Conservation (phyloP, 1,284 basidiomycete species). For the Tylopilus sp. region DNA sequence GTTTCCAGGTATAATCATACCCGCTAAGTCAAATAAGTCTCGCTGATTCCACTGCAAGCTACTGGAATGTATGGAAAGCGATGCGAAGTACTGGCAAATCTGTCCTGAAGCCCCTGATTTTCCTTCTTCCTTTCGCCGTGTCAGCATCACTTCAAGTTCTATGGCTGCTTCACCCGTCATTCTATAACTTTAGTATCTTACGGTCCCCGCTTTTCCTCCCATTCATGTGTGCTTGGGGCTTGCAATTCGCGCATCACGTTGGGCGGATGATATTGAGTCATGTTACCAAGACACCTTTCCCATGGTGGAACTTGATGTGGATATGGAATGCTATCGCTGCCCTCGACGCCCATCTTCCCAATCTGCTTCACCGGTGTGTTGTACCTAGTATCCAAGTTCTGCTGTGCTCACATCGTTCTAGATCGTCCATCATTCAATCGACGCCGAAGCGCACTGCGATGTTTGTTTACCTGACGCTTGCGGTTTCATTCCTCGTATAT, state of each 20-base stretch:
- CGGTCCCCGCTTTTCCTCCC: constrained; percentile 82
- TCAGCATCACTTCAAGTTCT: constrained; percentile 78
- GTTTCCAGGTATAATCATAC: constrained; percentile 63
- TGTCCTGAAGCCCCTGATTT: constrained; percentile 70
- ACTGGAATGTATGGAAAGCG: constrained; percentile 78
- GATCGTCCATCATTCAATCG: constrained; percentile 77
- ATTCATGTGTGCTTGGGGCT: constrained; percentile 91
- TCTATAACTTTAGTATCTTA: constrained; percentile 65
- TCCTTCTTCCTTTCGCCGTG: constrained; percentile 84
- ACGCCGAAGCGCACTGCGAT: constrained; percentile 67
- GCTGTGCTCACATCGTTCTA: constrained; percentile 36
- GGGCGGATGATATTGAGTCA: constrained; percentile 95
- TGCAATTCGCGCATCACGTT: constrained; percentile 89
- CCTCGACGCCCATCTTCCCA: constrained; percentile 84
- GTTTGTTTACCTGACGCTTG: constrained; percentile 78
- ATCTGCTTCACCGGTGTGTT: constrained; percentile 71
- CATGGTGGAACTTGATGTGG: constrained; percentile 91
- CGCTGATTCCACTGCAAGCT: constrained; percentile 55
- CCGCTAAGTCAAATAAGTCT: background rate
- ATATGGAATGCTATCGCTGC: constrained; percentile 84
- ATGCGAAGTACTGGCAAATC: constrained; percentile 51
- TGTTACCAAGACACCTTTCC: constrained; percentile 88
- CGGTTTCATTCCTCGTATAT: constrained; percentile 77
- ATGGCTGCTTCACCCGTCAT: constrained; percentile 84
- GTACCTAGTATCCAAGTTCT: background rate